Evolutionary conservation across 192 early-diverging fungal species (phyloP), one percentile per base, ranked within the genome.

Genomic region (Coemansia sp.): DNA sequence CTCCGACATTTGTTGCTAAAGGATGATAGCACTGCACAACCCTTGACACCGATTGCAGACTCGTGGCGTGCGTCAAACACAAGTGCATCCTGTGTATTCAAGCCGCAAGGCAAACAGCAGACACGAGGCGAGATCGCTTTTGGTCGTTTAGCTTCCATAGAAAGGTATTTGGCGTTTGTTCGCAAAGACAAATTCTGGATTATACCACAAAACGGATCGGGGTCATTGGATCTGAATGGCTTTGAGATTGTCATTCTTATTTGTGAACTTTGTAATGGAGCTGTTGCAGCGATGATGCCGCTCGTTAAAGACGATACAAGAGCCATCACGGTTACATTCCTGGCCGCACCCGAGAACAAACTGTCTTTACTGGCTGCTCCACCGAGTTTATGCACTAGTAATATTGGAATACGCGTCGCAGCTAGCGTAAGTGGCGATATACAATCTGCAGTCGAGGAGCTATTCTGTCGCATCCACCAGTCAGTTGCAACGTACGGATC

Each of bases 121-220:
- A 4, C 34, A 25, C 42, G 23, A 13, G 45, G 46, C 12, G n/a
- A 3, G 8, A 16, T 45, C 10, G 8, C 12, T 6, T 55, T 79
- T 64, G 66, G 72, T 42, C 64, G 57, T n/a, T 52, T 80, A 43
- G 59, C 30, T 1, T 20, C n/a, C 23, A 33, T 79, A 15, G 58
- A 63, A 9, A 26, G 72, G 10, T 56, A 67, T 33, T 55, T 80
- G 40, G 72, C 68, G 2, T 80, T 74, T 67, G 68, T 66, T 18
- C 65, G 77, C 39, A 80, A 66, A 30, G 64, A 71, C 45, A 53
- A 59, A 12, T 74, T 68, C 43, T 80, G 72, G 77, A 65, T 74
- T 35, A 62, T 68, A 23, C 72, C 72, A 4, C 68, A 46, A 7
- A 35, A 21, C 10, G 77, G 68, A 16, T 21, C 26, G 1, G 40